A percentile compares a stretch with the other conserved stretches of the same genome.
phyloP scores from a whole-genome alignment of 1,284 basidiomycete genomes.

The Ceratobasidium sp. region DNA sequence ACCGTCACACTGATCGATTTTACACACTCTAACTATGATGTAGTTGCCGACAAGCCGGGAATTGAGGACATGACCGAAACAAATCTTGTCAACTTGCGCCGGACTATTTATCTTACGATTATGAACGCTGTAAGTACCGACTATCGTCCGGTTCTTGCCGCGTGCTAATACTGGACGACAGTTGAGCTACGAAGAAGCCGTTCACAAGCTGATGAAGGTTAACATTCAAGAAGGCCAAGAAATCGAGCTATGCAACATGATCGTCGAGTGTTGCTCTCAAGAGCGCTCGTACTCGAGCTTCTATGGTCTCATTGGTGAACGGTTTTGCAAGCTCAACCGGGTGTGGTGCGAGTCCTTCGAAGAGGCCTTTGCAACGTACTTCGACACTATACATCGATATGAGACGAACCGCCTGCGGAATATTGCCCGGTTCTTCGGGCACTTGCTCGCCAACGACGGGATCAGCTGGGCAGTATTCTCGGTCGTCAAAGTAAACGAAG shows the following conservation, averaged over 20 bases:
- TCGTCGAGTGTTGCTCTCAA: conserved; percentile 99
- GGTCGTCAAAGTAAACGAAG: conserved; percentile 92
- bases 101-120: conserved; percentile 95
- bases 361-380: conserved; percentile 87
- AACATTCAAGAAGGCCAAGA: conserved; percentile 91
- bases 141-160: conserved; percentile 10
- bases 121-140: conserved; percentile 77
- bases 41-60: conserved; percentile 76
- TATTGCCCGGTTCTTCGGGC: conserved; percentile 95
- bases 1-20: conserved; percentile 4
- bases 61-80: conserved; percentile 96
- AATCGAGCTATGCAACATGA: conserved; percentile 98
- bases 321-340: conserved; percentile 94
- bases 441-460: conserved; percentile 82
- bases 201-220: conserved; percentile 95
- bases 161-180: conserved; percentile 48
- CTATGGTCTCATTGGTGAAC: conserved; percentile 94
- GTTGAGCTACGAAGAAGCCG: conserved; percentile 97
- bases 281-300: conserved; percentile 96
- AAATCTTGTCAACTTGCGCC: conserved; percentile 92
- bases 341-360: conserved; percentile 92
- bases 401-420: conserved; percentile 98
- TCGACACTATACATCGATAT: conserved; percentile 96
- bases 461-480: conserved; percentile 89
- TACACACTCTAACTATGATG: neutral